A percentile compares a stretch with the other conserved stretches of the same genome.
Evolutionary conservation across 2,329 filamentous ascomycete species (phyloP).

Genomic region (Thermothelomyces thermophilus): DNA sequence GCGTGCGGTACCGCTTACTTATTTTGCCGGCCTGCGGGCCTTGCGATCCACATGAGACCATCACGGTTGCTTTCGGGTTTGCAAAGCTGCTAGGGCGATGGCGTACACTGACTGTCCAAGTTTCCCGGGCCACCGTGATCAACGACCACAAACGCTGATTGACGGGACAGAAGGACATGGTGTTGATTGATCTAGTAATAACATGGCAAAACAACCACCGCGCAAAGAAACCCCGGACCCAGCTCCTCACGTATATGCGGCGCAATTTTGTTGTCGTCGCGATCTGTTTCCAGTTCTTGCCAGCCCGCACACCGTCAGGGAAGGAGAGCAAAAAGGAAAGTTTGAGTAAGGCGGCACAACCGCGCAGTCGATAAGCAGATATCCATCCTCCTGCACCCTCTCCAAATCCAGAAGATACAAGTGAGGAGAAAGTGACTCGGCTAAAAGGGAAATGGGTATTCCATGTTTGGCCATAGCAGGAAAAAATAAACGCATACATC

Average conservation of each 20-base stretch:
- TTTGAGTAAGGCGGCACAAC: neutral
- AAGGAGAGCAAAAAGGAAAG: conserved; percentile 1
- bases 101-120: too few relatives aligned
- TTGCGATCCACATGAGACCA: too few relatives aligned
- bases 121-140: too few relatives aligned
- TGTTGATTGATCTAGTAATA: conserved; percentile 7
- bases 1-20: too few relatives aligned
- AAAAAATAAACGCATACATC: conserved; percentile 20
- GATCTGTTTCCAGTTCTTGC: conserved; percentile 2
- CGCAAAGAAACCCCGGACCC: neutral
- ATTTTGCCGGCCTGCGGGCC: too few relatives aligned
- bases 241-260: neutral
- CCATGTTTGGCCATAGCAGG: conserved; percentile 19
- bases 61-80: too few relatives aligned
- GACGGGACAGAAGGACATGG: conserved; percentile 1
- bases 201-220: conserved; percentile 4
- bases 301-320: neutral
- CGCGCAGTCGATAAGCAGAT: conserved; percentile 1
- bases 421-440: conserved; percentile 1
- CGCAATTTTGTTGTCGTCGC: neutral
- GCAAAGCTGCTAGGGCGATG: too few relatives aligned
- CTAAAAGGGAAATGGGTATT: conserved; percentile 19
- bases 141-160: neutral
- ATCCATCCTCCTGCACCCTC: neutral
- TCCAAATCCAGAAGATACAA: conserved; percentile 15